Base-by-base conservation (phyloP, 1,284 basidiomycete genomes). In the Pseudozyma tsukubaensis region DNA sequence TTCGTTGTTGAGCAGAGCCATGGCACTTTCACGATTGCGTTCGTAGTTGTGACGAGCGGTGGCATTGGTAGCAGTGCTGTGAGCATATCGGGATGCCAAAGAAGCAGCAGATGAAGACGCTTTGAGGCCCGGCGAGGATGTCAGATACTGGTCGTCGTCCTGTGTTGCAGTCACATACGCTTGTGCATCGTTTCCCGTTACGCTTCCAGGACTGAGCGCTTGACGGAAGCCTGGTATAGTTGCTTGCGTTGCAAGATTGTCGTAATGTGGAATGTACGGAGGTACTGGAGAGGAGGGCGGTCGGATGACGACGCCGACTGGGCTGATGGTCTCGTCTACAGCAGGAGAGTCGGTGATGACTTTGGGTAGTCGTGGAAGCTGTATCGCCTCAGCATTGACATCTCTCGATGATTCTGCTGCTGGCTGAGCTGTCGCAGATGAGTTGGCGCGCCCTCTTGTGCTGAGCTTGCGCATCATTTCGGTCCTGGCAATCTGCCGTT, bases 391-490 rank as follows among this genome's bases (percentile, higher is more conserved):
- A 10, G 18, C 8, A n/a, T 53, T 55, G 42, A 54, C 34, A 13
- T 24, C 12, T 3, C 54, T 40, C 12, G 24, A 1, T 19, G 40
- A 13, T 19, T 69, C 48, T 32, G 57, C 11, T 2, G 43, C 7
- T 12, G 51, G 55, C 34, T 61, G 65, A 35, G 53, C 21, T 14
- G 51, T 50, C 0, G 57, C 21, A 10, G 49, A 29, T 9, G 57
- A 47, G 16, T 57, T 60, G 6, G 44, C 59, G 37, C 74, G 60
- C 1, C 74, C 59, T 21, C 78, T 68, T 1, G 70, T 68, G 49
- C 72, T 76, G 40, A 81, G 66, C 50, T 81, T 81, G 42, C 79
- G 72, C 56, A 81, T 71, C 69, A 81, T 74, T 37, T 79, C 68
- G 12, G 77, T 72, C 13, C 79, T 59, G 2, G 77, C 77, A 34